Evolutionary conservation across 2,329 filamentous ascomycete species (phyloP).

Genomic region (Cordyceps tenuipes): DNA sequence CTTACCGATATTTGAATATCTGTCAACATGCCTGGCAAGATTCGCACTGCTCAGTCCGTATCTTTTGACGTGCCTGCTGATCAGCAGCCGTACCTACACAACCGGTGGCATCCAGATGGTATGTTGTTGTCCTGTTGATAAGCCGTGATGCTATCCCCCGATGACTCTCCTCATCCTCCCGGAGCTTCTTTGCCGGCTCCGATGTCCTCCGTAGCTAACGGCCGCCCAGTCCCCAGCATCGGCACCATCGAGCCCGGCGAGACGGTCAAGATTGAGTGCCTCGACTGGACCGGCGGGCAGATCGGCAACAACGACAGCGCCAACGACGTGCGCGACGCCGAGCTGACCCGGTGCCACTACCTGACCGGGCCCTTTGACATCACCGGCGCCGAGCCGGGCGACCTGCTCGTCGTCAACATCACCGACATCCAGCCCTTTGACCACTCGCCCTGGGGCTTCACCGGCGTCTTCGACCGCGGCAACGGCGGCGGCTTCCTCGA

Average conservation of each 20-base stretch:
- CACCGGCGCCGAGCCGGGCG: slow-evolving; percentile 74
- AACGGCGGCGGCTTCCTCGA: slow-evolving; percentile 89
- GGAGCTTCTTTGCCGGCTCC: too few species aligned
- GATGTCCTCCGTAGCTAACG: too few species aligned
- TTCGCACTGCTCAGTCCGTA: slow-evolving; percentile 66
- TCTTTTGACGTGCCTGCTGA: slow-evolving; percentile 63
- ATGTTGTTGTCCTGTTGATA: slow-evolving; percentile 22
- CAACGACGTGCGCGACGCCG: slow-evolving; percentile 79
- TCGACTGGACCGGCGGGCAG: slow-evolving; percentile 79
- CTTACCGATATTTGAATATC: too few species aligned
- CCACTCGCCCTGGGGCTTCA: slow-evolving; percentile 84
- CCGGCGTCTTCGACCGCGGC: slow-evolving; percentile 66
- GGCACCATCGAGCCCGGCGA: slow-evolving; percentile 73
- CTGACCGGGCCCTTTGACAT: slow-evolving; percentile 85
- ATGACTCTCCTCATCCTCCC: too few species aligned
- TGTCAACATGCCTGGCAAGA: slow-evolving; percentile 30
- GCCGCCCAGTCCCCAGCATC: slow-evolving; percentile 68
- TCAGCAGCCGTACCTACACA: slow-evolving; percentile 65
- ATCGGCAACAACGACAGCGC: slow-evolving; percentile 84
- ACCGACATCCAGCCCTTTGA: slow-evolving; percentile 87
- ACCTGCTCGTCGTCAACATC: slow-evolving; percentile 80
- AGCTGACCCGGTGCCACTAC: slow-evolving; percentile 79
- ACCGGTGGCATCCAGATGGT: slow-evolving; percentile 91
- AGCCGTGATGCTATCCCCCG: too few species aligned
- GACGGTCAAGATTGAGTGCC: slow-evolving; percentile 87